Base-by-base conservation (phyloP, 2,329 filamentous ascomycete genomes). In the Epichloe hybrida region DNA sequence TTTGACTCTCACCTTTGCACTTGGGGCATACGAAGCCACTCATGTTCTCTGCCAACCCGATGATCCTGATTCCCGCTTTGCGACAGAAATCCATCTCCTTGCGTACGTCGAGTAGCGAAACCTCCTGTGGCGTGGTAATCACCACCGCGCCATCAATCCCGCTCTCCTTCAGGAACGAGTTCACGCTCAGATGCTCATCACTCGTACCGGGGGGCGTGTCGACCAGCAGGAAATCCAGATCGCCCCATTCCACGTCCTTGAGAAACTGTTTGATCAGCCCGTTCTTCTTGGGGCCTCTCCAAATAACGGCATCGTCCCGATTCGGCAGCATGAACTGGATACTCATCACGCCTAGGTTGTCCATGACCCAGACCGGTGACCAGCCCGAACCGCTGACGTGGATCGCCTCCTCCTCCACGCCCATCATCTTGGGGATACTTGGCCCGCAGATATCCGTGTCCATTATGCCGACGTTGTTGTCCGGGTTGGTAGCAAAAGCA, bases 391-490 rank as follows among this genome's bases (percentile, higher is more conserved):
- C 84, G 63, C 84, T 93, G 49, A 95, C 81, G 65, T 98, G 93
- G 49, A 98, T 93, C 1, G 86, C 95, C 70, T 98, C 91, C 27
- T 81, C 73, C 67, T 96, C 90, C 1, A 96, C 91, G 36, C 93
- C 93, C 83, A 98, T 90, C 91, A 98, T 97, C 72, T 96, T 96
- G 20, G 93, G 93, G 61, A 98, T 96, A 56, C 83, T 88, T 0
- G 93, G 93, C 0, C 93, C 93, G 69, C 89, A 96, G 55, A 98
- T 95, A 67, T 98, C 93, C 6, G 93, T 94, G 68, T 98, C 93
- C 88, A 97, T 96, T 59, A 98, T 84, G 20, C 91, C 93, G 31
- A 98, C 87, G 1, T 81, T 88, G 51, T 74, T 84, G 44, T 84
- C 80, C 0, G 84, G 81, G 65, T 94, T 88, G 13, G 80, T 79